These are phyloP conservation scores for Fusarium sp. DNA, from an alignment of 2,329 filamentous ascomycete genomes.

Conservation along the genomic window DNA sequence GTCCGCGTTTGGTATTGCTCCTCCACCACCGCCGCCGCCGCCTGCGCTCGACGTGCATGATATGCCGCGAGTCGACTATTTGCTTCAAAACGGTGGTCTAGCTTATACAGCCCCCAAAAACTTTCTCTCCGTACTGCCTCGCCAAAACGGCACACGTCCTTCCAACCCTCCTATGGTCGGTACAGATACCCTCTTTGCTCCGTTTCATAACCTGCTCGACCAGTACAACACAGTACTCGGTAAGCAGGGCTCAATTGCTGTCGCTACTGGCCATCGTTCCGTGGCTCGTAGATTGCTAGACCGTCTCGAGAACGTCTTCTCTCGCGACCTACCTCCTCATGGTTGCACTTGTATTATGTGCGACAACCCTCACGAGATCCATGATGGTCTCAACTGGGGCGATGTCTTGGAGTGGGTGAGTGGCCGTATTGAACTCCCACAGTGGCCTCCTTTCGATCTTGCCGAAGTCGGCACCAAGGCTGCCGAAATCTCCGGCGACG, in stretches of 20 bases:
- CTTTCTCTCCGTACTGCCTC: conserved; percentile 75
- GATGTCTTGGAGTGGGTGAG: conserved; percentile 95
- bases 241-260: conserved; percentile 89
- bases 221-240: conserved; percentile 86
- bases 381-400: conserved; percentile 88
- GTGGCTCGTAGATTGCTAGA: conserved; percentile 92
- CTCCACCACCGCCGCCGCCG: conserved; percentile 75
- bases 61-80: conserved; percentile 88
- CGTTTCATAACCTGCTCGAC: conserved; percentile 84
- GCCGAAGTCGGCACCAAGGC: conserved; percentile 71
- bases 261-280: conserved; percentile 94
- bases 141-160: conserved; percentile 66
- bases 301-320: conserved; percentile 93
- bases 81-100: conserved; percentile 89
- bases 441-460: conserved; percentile 89
- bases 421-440: conserved; percentile 85
- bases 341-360: conserved; percentile 92
- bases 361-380: conserved; percentile 69
- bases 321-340: conserved; percentile 87
- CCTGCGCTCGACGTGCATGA: conserved; percentile 78
- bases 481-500: conserved; percentile 71
- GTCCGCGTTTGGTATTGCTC: conserved; percentile 51
- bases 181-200: conserved; percentile 81
- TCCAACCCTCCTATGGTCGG: conserved; percentile 75
- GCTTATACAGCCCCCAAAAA: conserved; percentile 77